Conservation (phyloP, 495 filamentous ascomycete species). For the Aspergillus leporis region DNA sequence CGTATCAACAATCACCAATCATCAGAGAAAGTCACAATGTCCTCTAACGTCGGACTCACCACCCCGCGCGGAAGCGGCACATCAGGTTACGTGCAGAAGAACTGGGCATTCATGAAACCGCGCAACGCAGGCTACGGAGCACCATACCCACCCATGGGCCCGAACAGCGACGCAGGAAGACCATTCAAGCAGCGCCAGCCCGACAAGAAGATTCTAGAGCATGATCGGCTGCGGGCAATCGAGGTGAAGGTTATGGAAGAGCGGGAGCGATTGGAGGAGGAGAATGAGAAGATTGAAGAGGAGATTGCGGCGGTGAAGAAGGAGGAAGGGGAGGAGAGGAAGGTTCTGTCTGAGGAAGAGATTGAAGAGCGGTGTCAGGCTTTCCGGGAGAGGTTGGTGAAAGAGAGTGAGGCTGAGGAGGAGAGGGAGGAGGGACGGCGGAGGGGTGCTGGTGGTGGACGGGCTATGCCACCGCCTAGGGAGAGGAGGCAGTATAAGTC, state of each 20-base stretch:
- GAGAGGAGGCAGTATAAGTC: conserved; percentile 67
- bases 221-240: conserved; percentile 83
- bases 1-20: conserved; percentile 3
- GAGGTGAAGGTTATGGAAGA: conserved; percentile 93
- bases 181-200: conserved; percentile 84
- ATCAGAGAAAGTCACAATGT: conserved; percentile 60
- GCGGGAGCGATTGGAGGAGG: conserved; percentile 85
- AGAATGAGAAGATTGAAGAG: conserved; percentile 54
- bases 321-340: conserved; percentile 14
- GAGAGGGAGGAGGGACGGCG: conserved; percentile 10
- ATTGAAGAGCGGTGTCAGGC: conserved; percentile 18
- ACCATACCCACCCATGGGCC: conserved; percentile 52
- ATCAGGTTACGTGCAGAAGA: conserved; percentile 95
- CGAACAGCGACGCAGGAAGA: conserved; percentile 42
- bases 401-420: conserved; percentile 35
- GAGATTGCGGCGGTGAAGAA: conserved; percentile 34
- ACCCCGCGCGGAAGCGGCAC: conserved; percentile 95
- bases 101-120: conserved; percentile 81
- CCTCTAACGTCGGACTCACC: conserved; percentile 94
- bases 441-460: conserved; percentile 6
- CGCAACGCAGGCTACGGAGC: conserved; percentile 57
- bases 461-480: conserved; percentile 12
- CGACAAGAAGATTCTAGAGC: conserved; percentile 88
- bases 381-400: conserved; percentile 25
- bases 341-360: conserved; percentile 19